Evolutionary conservation across 2,329 filamentous ascomycete species (phyloP).

Genomic region (Claviceps sp.): DNA sequence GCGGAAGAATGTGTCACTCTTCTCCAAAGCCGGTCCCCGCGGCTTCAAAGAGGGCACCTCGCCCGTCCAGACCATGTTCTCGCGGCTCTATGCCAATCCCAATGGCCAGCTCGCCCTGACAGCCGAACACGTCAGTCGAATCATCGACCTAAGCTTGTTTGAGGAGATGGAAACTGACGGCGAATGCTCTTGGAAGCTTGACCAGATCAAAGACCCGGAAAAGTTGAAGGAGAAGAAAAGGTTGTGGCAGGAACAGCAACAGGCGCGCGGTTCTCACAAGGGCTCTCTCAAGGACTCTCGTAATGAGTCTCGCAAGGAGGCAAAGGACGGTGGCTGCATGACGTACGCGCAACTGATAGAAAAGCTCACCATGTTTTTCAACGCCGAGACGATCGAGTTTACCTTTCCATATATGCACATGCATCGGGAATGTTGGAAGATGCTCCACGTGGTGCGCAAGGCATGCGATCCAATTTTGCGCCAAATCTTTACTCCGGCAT

Average conservation of each 20-base stretch:
- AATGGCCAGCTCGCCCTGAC: not conserved
- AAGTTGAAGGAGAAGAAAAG: constrained; percentile 7
- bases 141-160: constrained; percentile 1
- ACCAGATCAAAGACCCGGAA: constrained; percentile 9
- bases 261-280: not conserved
- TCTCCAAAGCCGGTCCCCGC: constrained; percentile 9
- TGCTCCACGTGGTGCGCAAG: constrained; percentile 21
- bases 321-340: constrained; percentile 1
- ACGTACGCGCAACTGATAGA: constrained; percentile 16
- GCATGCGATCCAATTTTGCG: constrained; percentile 17
- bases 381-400: constrained; percentile 23
- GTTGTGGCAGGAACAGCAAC: not conserved
- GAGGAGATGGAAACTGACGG: constrained; percentile 8
- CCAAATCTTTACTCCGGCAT: constrained; percentile 19
- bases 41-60: constrained; percentile 16
- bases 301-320: not conserved
- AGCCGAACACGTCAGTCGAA: not conserved
- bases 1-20: constrained; percentile 10
- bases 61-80: constrained; percentile 22
- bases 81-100: not conserved
- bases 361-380: constrained; percentile 18
- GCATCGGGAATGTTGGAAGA: constrained; percentile 26
- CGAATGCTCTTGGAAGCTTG: constrained; percentile 5
- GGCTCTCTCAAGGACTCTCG: not conserved
- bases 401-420: constrained; percentile 27